Evolutionary conservation across 805 yeast genomes (phyloP).

Genomic region (Saturnispora besseyi): DNA sequence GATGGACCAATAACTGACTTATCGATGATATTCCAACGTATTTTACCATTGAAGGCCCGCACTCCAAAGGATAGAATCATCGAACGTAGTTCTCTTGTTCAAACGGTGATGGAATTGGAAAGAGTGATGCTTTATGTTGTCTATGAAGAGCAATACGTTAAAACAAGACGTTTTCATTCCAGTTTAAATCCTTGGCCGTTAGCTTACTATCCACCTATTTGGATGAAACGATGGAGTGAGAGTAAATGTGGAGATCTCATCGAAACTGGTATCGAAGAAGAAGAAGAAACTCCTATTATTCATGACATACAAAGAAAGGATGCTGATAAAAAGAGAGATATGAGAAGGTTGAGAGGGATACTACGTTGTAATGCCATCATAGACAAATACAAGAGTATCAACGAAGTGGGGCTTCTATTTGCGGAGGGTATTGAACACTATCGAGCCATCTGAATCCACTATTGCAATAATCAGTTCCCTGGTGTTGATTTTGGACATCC

Average conservation of each 20-base stretch:
- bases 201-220: constrained; percentile 7
- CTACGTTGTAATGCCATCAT: neutral
- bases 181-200: constrained; percentile 5
- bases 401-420: neutral
- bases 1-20: constrained; percentile 1
- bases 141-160: constrained; percentile 3
- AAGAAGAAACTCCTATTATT: neutral
- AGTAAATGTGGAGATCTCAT: constrained; percentile 1
- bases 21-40: neutral
- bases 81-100: neutral
- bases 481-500: neutral
- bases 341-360: neutral
- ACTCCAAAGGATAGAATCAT: neutral
- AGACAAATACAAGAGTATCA: neutral
- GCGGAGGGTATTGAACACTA: constrained; percentile 6
- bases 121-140: constrained; percentile 1
- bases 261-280: neutral
- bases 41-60: neutral
- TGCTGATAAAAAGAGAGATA: neutral
- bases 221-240: constrained; percentile 4
- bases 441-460: constrained; percentile 6
- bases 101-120: neutral
- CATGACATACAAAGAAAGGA: constrained; percentile 2
- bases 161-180: constrained; percentile 3
- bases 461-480: neutral